Evolutionary conservation across 2,329 filamentous ascomycete species (phyloP), one percentile per base, ranked within the genome.

Genomic region (Fusarium goolgardi): DNA sequence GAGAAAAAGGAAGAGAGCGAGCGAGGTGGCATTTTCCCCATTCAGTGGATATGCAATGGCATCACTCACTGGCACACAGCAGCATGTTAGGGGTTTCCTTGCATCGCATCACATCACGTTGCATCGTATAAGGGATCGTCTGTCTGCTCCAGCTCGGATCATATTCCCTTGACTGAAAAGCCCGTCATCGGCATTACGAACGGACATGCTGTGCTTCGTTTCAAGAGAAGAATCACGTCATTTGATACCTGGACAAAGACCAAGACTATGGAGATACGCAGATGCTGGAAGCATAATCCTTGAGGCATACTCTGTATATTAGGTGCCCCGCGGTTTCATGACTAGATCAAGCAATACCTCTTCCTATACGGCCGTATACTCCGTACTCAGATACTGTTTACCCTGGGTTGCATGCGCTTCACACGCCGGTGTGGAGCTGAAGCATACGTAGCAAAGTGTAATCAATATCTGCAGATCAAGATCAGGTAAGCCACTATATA

Each of bases 31-130:
- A 54, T 63, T 37, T 40, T 29, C 50, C 35, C 41, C 34, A 50
- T 46, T 44, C 27, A 18, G 39, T 45, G 43, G 46, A 53, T 37
- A 37, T 50, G 61, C 57, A 63, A 69, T 69, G 66, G 65, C 65
- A 62, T 69, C 62, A 47, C 12, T 34, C 31, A n/a, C 25, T 16
- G 51, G 18, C 15, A 21, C 23, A 15, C 5, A 40, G 25, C 4
- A 45, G 25, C 4, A 45, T 32, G 35, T 34, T 35, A 29, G 53
- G 31, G 35, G 35, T 41, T 58, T 41, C 44, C 52, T 31, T 63
- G 44, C 52, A 46, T 52, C 29, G 29, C 59, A 62, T 47, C 29
- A n/a, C 43, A 60, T 43, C n/a, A 41, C 32, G 35, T 63, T 21
- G 29, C 39, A 49, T 29, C 31, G 45, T 35, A 37, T 16, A 18